Base-by-base conservation (phyloP, 2,329 filamentous ascomycete genomes). In the Diaporthe sp. region DNA sequence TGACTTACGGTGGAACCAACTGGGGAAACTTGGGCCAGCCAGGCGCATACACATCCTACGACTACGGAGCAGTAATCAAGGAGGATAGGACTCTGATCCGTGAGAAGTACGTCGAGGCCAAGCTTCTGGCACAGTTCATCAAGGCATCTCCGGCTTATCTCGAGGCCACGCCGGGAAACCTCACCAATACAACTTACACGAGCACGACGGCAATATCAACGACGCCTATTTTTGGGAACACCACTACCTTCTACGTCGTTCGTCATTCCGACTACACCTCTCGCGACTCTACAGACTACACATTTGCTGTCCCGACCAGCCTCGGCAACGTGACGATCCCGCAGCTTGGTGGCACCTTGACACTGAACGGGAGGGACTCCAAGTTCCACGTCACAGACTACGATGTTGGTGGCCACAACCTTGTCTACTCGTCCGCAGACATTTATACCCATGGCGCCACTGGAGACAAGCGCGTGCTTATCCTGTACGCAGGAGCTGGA, bases 1-100 rank as follows among this genome's bases (percentile, higher is more conserved):
- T 96, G 94, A 92, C 89, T 0, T 94, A 89, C 78, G 94, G 94
- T 20, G 94, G 94, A 8, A 96, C 94, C 0, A 97, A 96, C 81
- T 96, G 94, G 94, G 94, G 94, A 0, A 96, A 95, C 77, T 83
- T 95, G 6, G 93, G 94, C 0, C 91, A 95, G 78, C 88, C 92
- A 13, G 92, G 91, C 15, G 91, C 88, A 3, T 92, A 92, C 76
- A 92, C 89, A 0, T 89, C 87, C 0, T 90, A 90, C 65, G 89
- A 91, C 76, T 91, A 90, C 70, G 88, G 85, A 10, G 85, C 87
- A 10, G 85, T 88, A 9, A 94, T 96, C 71, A 88, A 89, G 1
- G 94, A 97, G 80, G 91, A 94, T 57, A 89, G 94, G 34, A 89
- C 89, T 1, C 86, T 96, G 4, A 85, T 88, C 39, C 89, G 94